These are phyloP conservation scores for Rutidosis leptorrhynchoides DNA, from an alignment of 129 eudicot genomes.

Conservation along the genomic window DNA sequence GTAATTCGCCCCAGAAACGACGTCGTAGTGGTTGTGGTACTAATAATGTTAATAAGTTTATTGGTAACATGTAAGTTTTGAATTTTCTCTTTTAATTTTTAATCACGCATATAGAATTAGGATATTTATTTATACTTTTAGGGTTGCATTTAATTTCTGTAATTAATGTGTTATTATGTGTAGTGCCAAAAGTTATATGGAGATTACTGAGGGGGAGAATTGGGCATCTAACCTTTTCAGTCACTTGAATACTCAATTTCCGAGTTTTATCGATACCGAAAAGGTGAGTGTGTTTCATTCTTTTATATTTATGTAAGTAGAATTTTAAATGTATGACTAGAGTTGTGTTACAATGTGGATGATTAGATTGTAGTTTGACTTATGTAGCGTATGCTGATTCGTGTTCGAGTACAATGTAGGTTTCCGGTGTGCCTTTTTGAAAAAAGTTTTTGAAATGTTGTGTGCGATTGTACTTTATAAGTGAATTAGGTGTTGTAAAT, in stretches of 20 bases:
- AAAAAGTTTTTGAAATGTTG: background rate
- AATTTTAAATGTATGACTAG: background rate
- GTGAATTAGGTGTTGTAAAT: conserved; percentile 7
- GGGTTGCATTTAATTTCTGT: conserved; percentile 3
- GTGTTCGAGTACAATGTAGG: conserved; percentile 22
- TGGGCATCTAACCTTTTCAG: conserved; percentile 32
- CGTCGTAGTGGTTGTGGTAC: conserved; percentile 12
- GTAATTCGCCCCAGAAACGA: conserved; percentile 25
- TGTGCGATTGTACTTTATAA: conserved; percentile 8
- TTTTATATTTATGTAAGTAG: conserved; percentile 8
- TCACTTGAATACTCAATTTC: conserved; percentile 36
- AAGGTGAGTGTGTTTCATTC: conserved; percentile 23
- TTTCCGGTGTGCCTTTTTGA: conserved; percentile 2
- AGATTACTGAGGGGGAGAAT: conserved; percentile 36
- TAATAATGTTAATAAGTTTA: conserved; percentile 37
- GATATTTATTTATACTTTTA: background rate
- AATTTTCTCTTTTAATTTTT: background rate
- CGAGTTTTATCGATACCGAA: conserved; percentile 23
- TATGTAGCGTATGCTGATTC: background rate
- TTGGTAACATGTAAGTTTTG: conserved; percentile 36
- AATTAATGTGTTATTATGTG: conserved; percentile 18
- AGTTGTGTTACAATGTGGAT: conserved; percentile 12
- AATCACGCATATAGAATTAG: background rate
- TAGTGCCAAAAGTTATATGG: conserved; percentile 40
- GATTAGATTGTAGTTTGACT: conserved; percentile 19